Evolutionary conservation across 192 early-diverging fungal genomes (phyloP), one percentile per base, ranked within the genome.

Genomic region (Linnemannia hyalina): DNA sequence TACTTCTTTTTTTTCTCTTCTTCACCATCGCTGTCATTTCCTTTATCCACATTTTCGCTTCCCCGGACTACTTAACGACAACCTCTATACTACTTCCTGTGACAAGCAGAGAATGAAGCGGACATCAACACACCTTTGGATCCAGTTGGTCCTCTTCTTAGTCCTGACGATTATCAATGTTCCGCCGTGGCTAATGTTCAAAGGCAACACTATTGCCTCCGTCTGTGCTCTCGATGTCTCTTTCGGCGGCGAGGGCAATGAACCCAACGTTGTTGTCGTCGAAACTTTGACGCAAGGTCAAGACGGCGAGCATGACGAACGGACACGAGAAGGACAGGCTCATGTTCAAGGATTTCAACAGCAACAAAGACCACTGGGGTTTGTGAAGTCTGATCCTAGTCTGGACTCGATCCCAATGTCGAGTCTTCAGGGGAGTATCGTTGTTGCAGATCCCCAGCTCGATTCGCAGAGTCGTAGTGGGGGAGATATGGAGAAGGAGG

Each of bases 111-210:
- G 60, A 41, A 80, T 80, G 80, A 74, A 52, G n/a, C 70, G 71
- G 0, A 52, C 36, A 70, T 20, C 26, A 40, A 38, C 54, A 4
- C 70, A 52, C 6, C 1, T 54, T 20, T 42, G 68, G 73, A 73
- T 68, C 42, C 71, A 65, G 15, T 8, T 79, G 11, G 73, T 49
- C 22, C 65, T 79, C 35, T 11, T 74, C 6, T 35, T 83, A 6
- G 36, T 75, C 26, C 29, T 79, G 35, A 26, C 36, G 18, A 44
- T 52, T 15, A 60, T 79, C 73, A 78, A 63, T 44, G 82, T 84
- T 7, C 82, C 77, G 47, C 77, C 82, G 38, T 79, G 77, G 82
- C 65, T 79, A 26, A 74, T 79, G 38, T 75, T 70, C 82, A 84
- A 84, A 49, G 82, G 73, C 36, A 83, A 78, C 82, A 77, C 71